Evolutionary conservation across 176 grass and related monocot genomes (phyloP).

Genomic region (Rhipidocladum racemiflorum): DNA sequence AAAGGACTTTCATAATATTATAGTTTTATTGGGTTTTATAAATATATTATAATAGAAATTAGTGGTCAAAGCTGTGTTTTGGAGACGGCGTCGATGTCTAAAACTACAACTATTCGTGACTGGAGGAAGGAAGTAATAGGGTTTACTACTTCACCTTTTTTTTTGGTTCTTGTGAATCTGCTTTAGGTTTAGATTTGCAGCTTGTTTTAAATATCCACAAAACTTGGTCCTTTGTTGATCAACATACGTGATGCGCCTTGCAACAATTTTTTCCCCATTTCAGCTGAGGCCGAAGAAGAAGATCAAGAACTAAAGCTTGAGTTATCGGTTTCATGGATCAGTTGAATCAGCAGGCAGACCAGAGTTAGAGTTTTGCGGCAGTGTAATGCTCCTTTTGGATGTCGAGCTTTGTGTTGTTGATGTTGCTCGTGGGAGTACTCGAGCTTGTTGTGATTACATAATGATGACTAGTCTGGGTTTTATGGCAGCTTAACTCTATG

Average conservation of each 20-base stretch:
- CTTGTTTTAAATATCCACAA: background rate
- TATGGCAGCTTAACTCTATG: background rate
- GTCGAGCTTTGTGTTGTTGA: background rate
- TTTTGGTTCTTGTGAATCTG: background rate
- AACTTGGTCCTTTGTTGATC: background rate
- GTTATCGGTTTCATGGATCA: background rate
- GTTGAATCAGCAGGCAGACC: background rate
- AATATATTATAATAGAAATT: too few species aligned
- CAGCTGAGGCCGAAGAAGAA: slow-evolving; percentile 98
- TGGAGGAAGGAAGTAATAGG: too few species aligned
- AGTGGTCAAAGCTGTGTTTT: too few species aligned
- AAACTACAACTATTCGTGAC: too few species aligned
- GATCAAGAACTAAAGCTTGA: slow-evolving; percentile 59
- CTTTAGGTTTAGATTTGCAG: background rate
- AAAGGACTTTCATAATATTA: too few species aligned
- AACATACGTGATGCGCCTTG: background rate
- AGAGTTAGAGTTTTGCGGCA: background rate
- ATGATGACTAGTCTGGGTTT: background rate
- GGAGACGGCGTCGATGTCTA: too few species aligned
- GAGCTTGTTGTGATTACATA: background rate
- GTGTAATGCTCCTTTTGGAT: background rate
- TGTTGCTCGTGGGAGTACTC: background rate
- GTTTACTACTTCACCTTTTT: background rate
- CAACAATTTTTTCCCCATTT: background rate
- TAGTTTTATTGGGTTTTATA: too few species aligned